Conservation (phyloP, 495 filamentous ascomycete genomes). For the Xylaria palmicola region DNA sequence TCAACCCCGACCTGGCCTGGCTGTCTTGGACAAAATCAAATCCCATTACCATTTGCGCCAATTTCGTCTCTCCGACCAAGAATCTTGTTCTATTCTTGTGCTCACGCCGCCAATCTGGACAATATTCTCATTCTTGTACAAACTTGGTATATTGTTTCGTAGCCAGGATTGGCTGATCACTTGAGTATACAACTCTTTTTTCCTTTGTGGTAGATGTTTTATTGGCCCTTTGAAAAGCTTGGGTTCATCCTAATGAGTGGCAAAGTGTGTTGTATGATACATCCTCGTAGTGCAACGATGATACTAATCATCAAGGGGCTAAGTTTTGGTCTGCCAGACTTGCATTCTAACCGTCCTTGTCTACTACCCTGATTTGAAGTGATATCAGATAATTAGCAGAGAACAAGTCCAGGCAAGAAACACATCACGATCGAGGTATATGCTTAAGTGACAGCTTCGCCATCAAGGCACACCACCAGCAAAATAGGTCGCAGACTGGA, state of each 20-base stretch:
- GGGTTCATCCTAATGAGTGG: background rate
- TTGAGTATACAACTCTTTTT: background rate
- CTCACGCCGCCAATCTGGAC: background rate
- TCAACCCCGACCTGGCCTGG: too few relatives aligned
- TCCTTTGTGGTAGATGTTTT: background rate
- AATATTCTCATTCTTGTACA: background rate
- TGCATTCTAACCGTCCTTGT: background rate
- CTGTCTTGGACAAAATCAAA: background rate
- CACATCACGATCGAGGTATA: too few relatives aligned
- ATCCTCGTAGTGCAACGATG: background rate
- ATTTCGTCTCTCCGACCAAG: background rate
- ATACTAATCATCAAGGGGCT: background rate
- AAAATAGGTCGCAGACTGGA: too few relatives aligned
- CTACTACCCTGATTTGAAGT: background rate
- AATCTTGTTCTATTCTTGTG: background rate
- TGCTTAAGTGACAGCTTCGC: too few relatives aligned
- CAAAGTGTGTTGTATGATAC: background rate
- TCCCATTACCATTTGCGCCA: background rate
- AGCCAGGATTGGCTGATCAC: background rate
- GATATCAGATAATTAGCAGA: background rate
- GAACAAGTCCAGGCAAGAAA: too few relatives aligned
- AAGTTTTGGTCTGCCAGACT: background rate
- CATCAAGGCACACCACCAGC: background rate
- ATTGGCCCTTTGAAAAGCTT: background rate
- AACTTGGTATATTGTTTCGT: background rate